Base-by-base conservation (phyloP, 345 rosid genomes). In the Brassica carinata region DNA sequence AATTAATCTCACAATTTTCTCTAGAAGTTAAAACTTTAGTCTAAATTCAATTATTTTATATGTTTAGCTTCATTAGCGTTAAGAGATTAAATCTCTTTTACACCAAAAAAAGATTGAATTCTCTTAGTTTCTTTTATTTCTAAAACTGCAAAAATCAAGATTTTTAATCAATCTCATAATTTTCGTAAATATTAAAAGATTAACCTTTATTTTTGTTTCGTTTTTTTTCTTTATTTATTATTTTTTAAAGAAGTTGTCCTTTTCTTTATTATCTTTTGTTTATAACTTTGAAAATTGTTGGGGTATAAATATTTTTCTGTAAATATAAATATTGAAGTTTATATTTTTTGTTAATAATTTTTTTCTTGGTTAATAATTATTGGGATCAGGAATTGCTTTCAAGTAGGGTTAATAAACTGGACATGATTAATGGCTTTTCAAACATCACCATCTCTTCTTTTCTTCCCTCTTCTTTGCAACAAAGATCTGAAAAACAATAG, bases 331-430 rank as follows among this genome's bases (percentile, higher is more conserved):
- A 29, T 40, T 15, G 13, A 11, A 9, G 3, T 33, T 51, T 8
- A 26, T 34, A n/a, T 38, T 13, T 48, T 69, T 23, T 23, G 26
- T 23, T 23, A 23, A 23, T 23, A 23, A 3, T 45, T 51, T 38
- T 34, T 38, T 38, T 6, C 26, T 23, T 23, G 26, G 68, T 1
- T 67, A 58, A 67, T 58, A 73, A 73, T 59, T 73, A 67, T 67
- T 79, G 30, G 15, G 69, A 73, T 53, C 59, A 70, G 7, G 23
- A 73, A 72, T 70, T 75, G 67, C 79, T 80, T 62, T 80, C 79
- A 75, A 65, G 83, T 74, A 80, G 83, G 83, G 79, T 74, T 80
- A 62, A 53, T 62, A 66, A 67, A 69, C 75, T 71, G 30, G 40
- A 80, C 75, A 69, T 75, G 61, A 53, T 80, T 69, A 58, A 64